Base-by-base conservation (phyloP, 148 eudicot genomes). In the Camellia granthamiana region DNA sequence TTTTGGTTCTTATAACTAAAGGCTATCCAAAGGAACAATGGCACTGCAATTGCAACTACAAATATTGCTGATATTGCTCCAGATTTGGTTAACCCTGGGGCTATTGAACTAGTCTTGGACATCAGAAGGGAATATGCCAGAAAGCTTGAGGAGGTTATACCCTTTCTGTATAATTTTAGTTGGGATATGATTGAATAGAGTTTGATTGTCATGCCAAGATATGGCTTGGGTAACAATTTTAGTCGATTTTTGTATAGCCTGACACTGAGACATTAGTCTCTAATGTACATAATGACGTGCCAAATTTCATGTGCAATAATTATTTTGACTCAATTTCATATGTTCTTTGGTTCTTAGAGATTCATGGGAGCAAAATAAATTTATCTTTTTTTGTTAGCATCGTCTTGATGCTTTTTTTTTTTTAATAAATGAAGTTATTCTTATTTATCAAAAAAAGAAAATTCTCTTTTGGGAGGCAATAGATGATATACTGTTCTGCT, bases 51-150 rank as follows among this genome's bases (percentile, higher is more conserved):
- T 70, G 42, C 82, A 72, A 68, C 78, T 77, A 52, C 80, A 65
- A 83, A 79, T 78, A 68, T 87, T 80, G 84, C 88, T 73, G 90
- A 87, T 84, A 66, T 85, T 69, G 80, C 87, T 65, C 87, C 89
- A 55, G 92, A 90, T 69, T 74, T 84, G 85, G 91, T 85, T 76
- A 86, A 88, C 74, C 83, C 88, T 38, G 87, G 89, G 72, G 86
- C 86, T 79, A 83, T 85, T 81, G 94, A 88, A 75, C 77, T 90
- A 65, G 85, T 88, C 52, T 78, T 76, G n/a, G 97, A 91, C 74
- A 87, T 90, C 79, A 88, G 95, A 90, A 91, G 89, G 87, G 97
- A 95, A 81, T 95, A 88, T 77, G 89, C 89, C 54, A 84, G 83
- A 82, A 91, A 93, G 84, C 88, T 93, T 72, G 96, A 91, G 75